Percentiles rank a stretch among this genome's conserved stretches.
Evolutionary conservation across 768 basidiomycete genomes (phyloP).

Genomic region (Kwoniella botswanensis): DNA sequence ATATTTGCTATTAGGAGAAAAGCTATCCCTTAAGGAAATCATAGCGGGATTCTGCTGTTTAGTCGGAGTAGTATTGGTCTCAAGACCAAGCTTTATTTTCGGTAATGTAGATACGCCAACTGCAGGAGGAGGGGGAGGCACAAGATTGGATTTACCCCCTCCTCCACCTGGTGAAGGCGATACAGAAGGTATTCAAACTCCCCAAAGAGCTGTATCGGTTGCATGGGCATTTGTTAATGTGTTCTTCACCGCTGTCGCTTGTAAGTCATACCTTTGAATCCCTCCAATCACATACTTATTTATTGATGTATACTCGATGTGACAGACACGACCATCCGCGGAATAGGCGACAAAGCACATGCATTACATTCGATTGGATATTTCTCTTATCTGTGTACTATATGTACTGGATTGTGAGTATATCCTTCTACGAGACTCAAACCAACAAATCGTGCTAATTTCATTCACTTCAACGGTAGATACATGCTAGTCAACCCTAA

Average conservation of each 20-base stretch:
- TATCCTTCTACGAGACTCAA: neutral
- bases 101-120: constrained; percentile 55
- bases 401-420: constrained; percentile 57
- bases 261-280: constrained; percentile 60
- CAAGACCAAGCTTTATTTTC: constrained; percentile 77
- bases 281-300: no score
- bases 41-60: constrained; percentile 73
- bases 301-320: neutral
- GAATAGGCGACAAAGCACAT: constrained; percentile 76
- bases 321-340: constrained; percentile 66
- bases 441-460: constrained; percentile 27
- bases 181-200: constrained; percentile 28
- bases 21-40: constrained; percentile 65
- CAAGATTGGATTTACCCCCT: constrained; percentile 22
- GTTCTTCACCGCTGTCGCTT: constrained; percentile 69
- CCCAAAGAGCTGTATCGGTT: constrained; percentile 67
- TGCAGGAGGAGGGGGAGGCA: constrained; percentile 16
- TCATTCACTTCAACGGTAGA: neutral
- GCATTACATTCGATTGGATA: constrained; percentile 73
- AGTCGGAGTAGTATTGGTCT: constrained; percentile 77
- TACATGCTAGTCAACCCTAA: constrained; percentile 17
- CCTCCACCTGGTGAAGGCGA: constrained; percentile 27
- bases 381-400: constrained; percentile 68
- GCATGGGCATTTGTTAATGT: constrained; percentile 73
- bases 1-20: constrained; percentile 68